Evolutionary conservation across 2,329 filamentous ascomycete species (phyloP), one percentile per base, ranked within the genome.

Genomic region (Colletotrichum tropicicola): DNA sequence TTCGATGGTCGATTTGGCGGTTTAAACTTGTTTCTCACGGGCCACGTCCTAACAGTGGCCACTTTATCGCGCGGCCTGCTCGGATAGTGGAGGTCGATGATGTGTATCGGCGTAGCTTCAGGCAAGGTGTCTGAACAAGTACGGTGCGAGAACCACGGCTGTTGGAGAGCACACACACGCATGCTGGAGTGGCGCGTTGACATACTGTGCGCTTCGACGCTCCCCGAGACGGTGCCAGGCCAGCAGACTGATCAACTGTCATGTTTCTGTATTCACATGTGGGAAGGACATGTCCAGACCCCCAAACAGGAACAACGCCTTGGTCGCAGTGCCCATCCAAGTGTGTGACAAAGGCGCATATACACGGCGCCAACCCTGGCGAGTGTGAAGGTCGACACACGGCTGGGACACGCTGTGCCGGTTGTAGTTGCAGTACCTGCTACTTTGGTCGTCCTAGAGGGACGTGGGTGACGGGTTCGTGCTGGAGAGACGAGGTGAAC

Each of bases 21-120:
- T 28, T 19, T n/a, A n/a, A 19, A 41, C 37, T 41, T 10, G 15
- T 19, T 59, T 17, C 23, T 48, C 57, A 28, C 21, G 45, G 35
- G 35, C 28, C 47, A 45, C 32, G 41, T 54, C 25, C 19, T 27
- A 15, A 10, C 48, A 54, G 48, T 43, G 56, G 30, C 23, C 9
- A 37, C 56, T 10, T 28, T 25, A 41, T 43, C 15, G 45, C 35
- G 41, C 32, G 41, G 47, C 45, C 32, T 45, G 41, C 37, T 59
- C 30, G 32, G 47, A 17, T 45, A 48, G 30, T 48, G 30, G 45
- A 63, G 23, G 55, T 59, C 25, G 47, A 47, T 58, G 44, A 51
- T 58, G 35, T 58, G 37, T 59, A 41, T 59, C 35, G 39, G 60
- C 37, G 41, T 30, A 52, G 60, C 59, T 52, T 59, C 59, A 52